phyloP scores from a whole-genome alignment of 2,329 filamentous ascomycete species.

The Phyllachora maydis region DNA sequence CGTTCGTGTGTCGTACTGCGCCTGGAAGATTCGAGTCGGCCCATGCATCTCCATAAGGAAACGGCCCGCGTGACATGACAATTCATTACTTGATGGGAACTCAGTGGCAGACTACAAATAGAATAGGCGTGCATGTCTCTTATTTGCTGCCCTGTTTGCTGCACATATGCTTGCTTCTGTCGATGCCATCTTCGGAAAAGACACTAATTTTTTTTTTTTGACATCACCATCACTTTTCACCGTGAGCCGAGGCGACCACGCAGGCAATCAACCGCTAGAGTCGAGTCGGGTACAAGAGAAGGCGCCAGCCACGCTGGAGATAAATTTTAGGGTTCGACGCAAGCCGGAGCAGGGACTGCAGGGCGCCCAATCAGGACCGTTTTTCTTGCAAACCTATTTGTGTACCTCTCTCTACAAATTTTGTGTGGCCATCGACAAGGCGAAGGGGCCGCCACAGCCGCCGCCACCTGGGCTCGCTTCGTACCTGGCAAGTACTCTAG shows the following conservation, averaged over 20 bases:
- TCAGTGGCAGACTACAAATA: conserved; percentile 6
- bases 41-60: no score
- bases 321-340: no score
- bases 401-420: not conserved
- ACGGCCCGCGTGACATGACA: no score
- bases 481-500: not conserved
- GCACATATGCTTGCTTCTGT: not conserved
- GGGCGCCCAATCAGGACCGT: no score
- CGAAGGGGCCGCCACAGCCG: not conserved
- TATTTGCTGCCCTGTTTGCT: not conserved
- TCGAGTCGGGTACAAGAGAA: not conserved
- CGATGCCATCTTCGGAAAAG: no score
- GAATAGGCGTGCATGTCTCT: not conserved
- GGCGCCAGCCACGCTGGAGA: no score
- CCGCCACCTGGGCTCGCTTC: not conserved
- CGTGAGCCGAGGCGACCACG: not conserved
- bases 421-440: not conserved
- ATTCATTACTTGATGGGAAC: conserved; percentile 13
- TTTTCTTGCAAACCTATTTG: no score
- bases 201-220: not conserved
- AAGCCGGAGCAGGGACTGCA: no score
- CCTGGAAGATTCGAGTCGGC: no score
- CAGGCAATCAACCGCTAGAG: not conserved
- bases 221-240: not conserved
- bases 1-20: no score